A percentile compares a stretch with the other conserved stretches of the same genome.
Evolutionary conservation across 2,329 filamentous ascomycete species (phyloP).

Genomic region (Alternaria dauci): DNA sequence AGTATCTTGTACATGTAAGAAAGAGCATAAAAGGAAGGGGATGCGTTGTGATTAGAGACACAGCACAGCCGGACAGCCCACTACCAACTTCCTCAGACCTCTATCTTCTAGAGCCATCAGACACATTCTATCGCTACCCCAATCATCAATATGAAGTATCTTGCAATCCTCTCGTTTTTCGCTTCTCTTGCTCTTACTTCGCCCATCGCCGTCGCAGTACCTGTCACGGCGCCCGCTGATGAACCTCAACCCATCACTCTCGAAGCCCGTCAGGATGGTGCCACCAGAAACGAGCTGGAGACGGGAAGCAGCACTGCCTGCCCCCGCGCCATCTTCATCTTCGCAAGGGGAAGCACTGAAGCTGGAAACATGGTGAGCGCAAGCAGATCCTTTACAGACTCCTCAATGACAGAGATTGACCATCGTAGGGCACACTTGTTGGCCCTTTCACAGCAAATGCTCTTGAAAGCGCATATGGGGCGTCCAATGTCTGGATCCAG

Average conservation of each 20-base stretch:
- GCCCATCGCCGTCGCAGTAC: slow-evolving; percentile 3
- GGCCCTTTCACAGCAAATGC: slow-evolving; percentile 18
- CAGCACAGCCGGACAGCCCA: slow-evolving; percentile 1
- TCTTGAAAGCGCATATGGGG: slow-evolving; percentile 21
- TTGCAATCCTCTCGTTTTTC: slow-evolving; percentile 9
- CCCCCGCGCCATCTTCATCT: slow-evolving; percentile 32
- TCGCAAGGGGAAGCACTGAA: slow-evolving; percentile 28
- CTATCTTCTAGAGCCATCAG: not conserved
- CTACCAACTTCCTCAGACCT: not conserved
- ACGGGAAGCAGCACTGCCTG: slow-evolving; percentile 21
- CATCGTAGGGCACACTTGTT: slow-evolving; percentile 1
- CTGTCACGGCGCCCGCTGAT: not conserved
- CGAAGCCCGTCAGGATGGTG: slow-evolving; percentile 13
- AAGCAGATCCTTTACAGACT: not conserved
- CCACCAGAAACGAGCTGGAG: slow-evolving; percentile 26
- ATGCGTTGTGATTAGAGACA: not conserved
- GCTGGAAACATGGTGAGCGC: slow-evolving; percentile 29
- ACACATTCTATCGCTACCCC: not conserved
- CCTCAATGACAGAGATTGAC: not conserved
- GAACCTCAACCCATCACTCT: slow-evolving; percentile 1
- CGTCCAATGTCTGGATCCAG: slow-evolving; percentile 28
- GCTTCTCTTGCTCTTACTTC: slow-evolving; percentile 6
- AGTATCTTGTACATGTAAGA: not conserved
- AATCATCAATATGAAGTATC: slow-evolving; percentile 10
- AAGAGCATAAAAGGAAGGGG: not conserved